These are phyloP conservation scores for Moesziomyces antarcticus DNA, from an alignment of 1,284 basidiomycete species.

Conservation along the genomic window DNA sequence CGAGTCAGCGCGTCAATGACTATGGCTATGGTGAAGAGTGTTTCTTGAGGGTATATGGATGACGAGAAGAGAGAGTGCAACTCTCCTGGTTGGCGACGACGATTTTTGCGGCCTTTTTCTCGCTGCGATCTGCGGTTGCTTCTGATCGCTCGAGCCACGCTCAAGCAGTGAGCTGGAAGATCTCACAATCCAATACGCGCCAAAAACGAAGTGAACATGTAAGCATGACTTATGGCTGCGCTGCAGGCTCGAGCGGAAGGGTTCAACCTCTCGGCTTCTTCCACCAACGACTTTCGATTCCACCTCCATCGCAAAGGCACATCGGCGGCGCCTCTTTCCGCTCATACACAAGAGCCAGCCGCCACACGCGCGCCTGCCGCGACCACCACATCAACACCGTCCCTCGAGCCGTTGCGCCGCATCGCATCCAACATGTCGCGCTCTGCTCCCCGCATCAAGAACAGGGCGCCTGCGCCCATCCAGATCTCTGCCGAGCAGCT, in stretches of 20 bases:
- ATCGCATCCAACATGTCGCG: constrained; percentile 51
- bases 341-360: neutral
- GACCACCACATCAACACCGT: neutral
- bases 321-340: neutral
- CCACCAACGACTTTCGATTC: neutral
- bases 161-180: too few relatives aligned
- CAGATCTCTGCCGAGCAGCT: constrained; percentile 99
- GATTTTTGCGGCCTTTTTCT: neutral
- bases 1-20: too few relatives aligned
- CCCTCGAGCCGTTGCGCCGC: constrained; percentile 8
- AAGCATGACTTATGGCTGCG: neutral
- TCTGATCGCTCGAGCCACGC: neutral
- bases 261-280: neutral
- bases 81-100: neutral
- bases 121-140: neutral
- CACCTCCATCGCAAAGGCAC: neutral
- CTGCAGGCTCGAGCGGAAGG: neutral
- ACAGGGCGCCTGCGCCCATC: constrained; percentile 88
- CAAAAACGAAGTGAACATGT: neutral
- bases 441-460: constrained; percentile 79
- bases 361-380: too few relatives aligned
- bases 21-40: too few relatives aligned
- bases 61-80: neutral
- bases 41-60: too few relatives aligned
- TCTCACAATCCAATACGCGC: too few relatives aligned